Conservation (phyloP, 306 rosid species). For the Rosa lucieae region DNA sequence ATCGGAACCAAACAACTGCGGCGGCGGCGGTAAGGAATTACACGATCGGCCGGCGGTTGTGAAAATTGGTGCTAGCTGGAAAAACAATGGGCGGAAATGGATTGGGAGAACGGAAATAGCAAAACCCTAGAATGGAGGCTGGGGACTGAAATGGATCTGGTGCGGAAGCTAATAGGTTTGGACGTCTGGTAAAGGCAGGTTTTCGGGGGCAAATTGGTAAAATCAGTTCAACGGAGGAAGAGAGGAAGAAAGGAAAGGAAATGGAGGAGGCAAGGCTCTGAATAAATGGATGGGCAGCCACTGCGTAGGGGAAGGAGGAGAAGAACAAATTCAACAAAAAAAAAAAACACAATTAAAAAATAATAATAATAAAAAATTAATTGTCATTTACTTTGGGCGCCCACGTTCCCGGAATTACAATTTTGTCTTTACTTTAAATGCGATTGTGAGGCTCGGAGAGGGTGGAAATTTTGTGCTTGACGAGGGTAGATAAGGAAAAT, state of each 20-base stretch:
- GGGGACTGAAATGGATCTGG: conserved; percentile 51
- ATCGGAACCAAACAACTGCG: background rate
- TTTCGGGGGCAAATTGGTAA: conserved; percentile 36
- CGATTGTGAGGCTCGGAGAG: background rate
- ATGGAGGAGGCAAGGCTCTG: conserved; percentile 20
- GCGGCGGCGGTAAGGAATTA: background rate
- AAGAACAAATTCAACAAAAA: conserved; percentile 7
- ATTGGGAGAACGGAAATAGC: conserved; percentile 18
- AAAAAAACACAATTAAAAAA: background rate
- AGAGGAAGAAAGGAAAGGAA: conserved; percentile 1
- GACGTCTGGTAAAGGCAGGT: conserved; percentile 13
- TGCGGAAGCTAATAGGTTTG: conserved; percentile 3
- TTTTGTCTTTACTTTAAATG: background rate
- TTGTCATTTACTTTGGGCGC: background rate
- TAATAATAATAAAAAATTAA: background rate
- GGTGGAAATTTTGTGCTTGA: background rate
- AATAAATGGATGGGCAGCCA: conserved; percentile 28
- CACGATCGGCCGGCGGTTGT: conserved; percentile 29
- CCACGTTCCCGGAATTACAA: background rate
- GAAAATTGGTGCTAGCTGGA: conserved; percentile 9
- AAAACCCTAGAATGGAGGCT: conserved; percentile 35
- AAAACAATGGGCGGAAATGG: background rate
- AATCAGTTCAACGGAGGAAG: background rate
- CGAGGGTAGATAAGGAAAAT: background rate
- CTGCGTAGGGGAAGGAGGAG: conserved; percentile 19